These are phyloP conservation scores for Cenococcum geophilum DNA, from an alignment of 495 filamentous ascomycete genomes.

Conservation along the genomic window DNA sequence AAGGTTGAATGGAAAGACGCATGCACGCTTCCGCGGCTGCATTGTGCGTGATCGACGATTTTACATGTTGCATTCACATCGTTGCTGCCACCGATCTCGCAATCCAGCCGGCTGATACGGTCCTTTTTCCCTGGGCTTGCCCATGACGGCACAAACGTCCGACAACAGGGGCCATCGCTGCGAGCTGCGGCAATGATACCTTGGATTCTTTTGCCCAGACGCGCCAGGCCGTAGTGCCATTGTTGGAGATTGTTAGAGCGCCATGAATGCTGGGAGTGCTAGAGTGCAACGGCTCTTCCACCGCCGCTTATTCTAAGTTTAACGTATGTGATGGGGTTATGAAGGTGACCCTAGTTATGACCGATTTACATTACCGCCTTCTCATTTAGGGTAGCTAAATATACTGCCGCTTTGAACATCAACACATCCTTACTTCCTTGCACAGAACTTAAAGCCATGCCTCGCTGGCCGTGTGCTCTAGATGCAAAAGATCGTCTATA, in stretches of 20 bases:
- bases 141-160: neutral
- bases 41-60: constrained; percentile 1
- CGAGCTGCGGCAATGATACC: neutral
- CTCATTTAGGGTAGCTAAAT: no score
- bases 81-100: neutral
- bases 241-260: no score
- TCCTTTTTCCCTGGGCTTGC: neutral
- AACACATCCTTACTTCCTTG: no score
- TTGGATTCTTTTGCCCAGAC: neutral
- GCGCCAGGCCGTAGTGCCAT: no score
- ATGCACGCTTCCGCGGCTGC: constrained; percentile 6
- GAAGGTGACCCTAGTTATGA: no score
- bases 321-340: no score
- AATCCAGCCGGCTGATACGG: neutral
- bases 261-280: no score
- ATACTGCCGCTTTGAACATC: no score
- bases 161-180: neutral
- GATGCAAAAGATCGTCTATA: no score
- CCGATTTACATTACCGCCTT: no score
- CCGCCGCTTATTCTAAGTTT: neutral
- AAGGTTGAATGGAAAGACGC: constrained; percentile 3
- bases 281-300: neutral
- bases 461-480: no score
- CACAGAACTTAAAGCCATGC: no score
- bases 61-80: neutral